Percentiles rank a stretch among this genome's conserved stretches.
Conservation (phyloP, 225 moss, liverwort and hornwort genomes). For the Ulota crispa region DNA sequence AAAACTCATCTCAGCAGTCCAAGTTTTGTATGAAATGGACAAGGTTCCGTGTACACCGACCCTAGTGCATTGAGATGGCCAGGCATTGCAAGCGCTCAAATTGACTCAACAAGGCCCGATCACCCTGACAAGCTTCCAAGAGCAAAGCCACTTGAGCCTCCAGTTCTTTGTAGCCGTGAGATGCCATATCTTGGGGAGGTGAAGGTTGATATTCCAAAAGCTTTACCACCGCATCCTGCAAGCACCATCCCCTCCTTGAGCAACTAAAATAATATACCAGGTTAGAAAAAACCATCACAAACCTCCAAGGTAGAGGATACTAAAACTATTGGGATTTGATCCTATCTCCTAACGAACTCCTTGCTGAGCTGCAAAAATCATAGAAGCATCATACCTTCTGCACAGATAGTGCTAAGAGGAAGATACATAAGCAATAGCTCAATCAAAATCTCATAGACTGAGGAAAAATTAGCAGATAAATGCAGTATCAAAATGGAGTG, state of each 20-base stretch:
- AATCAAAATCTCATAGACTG: neutral
- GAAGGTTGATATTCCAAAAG: conserved; percentile 45
- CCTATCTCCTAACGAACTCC: conserved; percentile 26
- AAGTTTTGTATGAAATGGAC: neutral
- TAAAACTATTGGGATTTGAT: neutral
- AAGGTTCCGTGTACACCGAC: neutral
- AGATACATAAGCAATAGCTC: neutral
- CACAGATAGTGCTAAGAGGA: neutral
- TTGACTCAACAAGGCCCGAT: conserved; percentile 40
- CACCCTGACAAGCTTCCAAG: conserved; percentile 65
- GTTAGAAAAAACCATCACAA: neutral
- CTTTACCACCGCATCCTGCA: conserved; percentile 45
- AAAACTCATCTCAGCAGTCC: conserved; percentile 2
- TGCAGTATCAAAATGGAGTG: conserved; percentile 6
- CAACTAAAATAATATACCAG: conserved; percentile 1
- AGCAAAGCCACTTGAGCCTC: conserved; percentile 53
- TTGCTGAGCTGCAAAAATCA: conserved; percentile 66
- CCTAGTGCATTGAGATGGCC: conserved; percentile 3
- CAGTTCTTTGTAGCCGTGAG: conserved; percentile 36
- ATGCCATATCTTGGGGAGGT: neutral
- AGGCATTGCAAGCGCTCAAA: conserved; percentile 45
- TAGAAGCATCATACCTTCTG: conserved; percentile 1
- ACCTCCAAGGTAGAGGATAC: neutral
- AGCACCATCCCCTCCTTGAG: conserved; percentile 26
- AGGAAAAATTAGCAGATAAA: neutral